Evolutionary conservation across 371 early-diverging fungal species (phyloP), one percentile per base, ranked within the genome.

Genomic region (Rhizopus sp.): DNA sequence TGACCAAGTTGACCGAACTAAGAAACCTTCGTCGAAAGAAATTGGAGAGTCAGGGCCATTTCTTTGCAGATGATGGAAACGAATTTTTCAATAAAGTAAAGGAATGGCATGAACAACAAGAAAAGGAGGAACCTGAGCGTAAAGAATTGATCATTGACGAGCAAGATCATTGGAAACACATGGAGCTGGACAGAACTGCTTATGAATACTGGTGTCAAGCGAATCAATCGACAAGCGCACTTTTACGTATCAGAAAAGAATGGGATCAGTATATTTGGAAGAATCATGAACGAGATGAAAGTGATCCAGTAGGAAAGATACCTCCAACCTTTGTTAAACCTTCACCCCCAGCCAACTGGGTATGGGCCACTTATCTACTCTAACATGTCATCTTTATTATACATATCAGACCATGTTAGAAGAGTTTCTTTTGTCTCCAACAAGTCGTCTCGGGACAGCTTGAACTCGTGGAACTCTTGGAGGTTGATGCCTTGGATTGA

Each of bases 21-120:
- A 42, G 54, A 35, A 7, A 38, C 9, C 38, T 68, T 9, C 45
- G 64, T 4, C 53, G 64, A 29, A 59, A 63, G 53, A 53, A 59
- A 44, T 34, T 65, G 12, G 57, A 66, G 38, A 39, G 55, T 32
- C 38, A 64, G 38, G 81, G 80, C 2, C 82, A 77, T 54, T 81
- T 77, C 60, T 81, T 79, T 55, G 69, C 78, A 1, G 82, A 78
- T 8, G 70, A 73, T 48, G 81, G 75, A 4, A 64, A 78, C 40
- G 68, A 68, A 13, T 81, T 78, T 42, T 81, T 68, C 34, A 60
- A 76, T n/a, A 60, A 70, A 34, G 59, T 81, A 32, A 66, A 72
- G 30, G 63, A 61, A 17, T 66, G 66, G 58, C 45, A 76, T 53
- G 67, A 57, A 39, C 15, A 59, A 29, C 50, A 64, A 13, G 62